Evolutionary conservation across 179 eudicot genomes (phyloP), one percentile per base, ranked within the genome.

Genomic region (Gypsophila paniculata): DNA sequence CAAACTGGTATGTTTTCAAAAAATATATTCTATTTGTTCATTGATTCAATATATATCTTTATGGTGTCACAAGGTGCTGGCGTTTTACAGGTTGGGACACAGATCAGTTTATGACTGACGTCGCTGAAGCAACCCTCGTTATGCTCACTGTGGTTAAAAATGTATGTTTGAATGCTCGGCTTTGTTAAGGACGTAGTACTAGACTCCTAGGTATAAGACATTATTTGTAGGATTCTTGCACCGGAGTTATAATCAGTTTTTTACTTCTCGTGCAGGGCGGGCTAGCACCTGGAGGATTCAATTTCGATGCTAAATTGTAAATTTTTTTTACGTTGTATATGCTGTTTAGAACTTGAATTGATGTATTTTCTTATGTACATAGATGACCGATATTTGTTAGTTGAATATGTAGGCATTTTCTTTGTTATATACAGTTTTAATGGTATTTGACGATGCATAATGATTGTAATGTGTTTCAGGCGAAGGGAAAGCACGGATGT

Each of bases 401-500:
- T 5, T 61, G 32, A 26, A 32, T 58, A n/a, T 19, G 22, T 15
- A 22, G 23, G 19, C 11, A 39, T 11, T 68, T 62, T 51, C 25
- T 48, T 6, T 59, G 3, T 68, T 39, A 21, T 26, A 26, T 61
- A 6, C 8, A 12, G 12, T n/a, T 51, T 32, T 17, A 21, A 34
- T 26, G 25, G 2, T 54, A 29, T 61, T 54, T 63, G 54, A 23
- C 48, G 0, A n/a, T 17, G 29, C 19, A 12, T 10, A 13, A 44
- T 70, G 63, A 71, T 15, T 65, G 64, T 49, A 18, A 8, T 74
- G 68, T 65, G 13, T 73, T 74, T 77, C 76, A 95, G 99, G 34
- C 93, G 99, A 80, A 86, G 99, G 77, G 99, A 95, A 82, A 95
- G 99, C 82, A 95, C 98, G 10, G 99, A 95, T 80, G 99, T 95